Evolutionary conservation across 169 alveolate genomes (phyloP), one percentile per base, ranked within the genome.

Genomic region (Plasmodium gaboni): DNA sequence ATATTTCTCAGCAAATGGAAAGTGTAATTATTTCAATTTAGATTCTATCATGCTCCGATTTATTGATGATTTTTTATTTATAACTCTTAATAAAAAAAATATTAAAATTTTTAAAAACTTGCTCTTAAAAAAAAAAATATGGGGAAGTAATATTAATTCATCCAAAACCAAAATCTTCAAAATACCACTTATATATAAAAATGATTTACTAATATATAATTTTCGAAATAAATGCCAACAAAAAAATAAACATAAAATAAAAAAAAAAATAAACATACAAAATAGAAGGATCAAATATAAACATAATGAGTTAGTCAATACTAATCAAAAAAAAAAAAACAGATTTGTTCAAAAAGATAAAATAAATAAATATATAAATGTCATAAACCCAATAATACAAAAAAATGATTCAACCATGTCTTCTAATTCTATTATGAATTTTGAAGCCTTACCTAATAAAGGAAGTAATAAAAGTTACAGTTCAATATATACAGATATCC

Each of bases 141-240:
- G 92, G 92, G 92, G 92, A 51, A 67, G 55, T 2, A 86, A 86
- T 71, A 86, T 86, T 26, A 86, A 86, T 61, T 59, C 86, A 1
- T 71, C 74, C 9, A 86, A 86, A 53, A 86, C 92, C 6, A 86
- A 86, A 48, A 71, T 86, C 24, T 86, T 86, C 44, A 86, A 86
- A 53, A 22, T 86, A 2, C 92, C 92, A 42, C 28, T 86, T 8
- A 86, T 86, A 59, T 86, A 50, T 86, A 86, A 42, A 51, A 83
- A 17, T 13, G 38, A 32, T 10, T 67, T 83, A 22, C 53, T 83
- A 2, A 15, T 38, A 12, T n/a, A 68, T 24, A 32, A 32, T 28
- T 9, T 22, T 2, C 32, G 8, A 3, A 72, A 12, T 15, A n/a
- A 55, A 28, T 7, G 26, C 46, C 13, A 9, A 48, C 22, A 8